phyloP scores from a whole-genome alignment of 768 basidiomycete genomes.

The Gautieria morchelliformis region DNA sequence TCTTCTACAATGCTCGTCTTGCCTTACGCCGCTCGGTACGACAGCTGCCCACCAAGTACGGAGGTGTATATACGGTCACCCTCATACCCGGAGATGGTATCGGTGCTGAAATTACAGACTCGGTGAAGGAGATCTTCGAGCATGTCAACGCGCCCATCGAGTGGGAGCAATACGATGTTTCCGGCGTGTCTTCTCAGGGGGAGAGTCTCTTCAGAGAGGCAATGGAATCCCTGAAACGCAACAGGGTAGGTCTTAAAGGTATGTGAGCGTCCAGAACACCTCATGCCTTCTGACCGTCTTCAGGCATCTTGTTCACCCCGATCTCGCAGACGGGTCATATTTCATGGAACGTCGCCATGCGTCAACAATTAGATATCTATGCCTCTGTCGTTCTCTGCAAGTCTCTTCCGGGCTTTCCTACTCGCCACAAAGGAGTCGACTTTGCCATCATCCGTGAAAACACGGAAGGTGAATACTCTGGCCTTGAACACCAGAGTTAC shows the following conservation, averaged over 20 bases:
- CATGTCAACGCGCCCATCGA: slow-evolving; percentile 96
- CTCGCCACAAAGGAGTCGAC: slow-evolving; percentile 93
- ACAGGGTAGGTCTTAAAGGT: slow-evolving; percentile 98
- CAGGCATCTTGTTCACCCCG: slow-evolving; percentile 97
- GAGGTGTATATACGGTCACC: slow-evolving; percentile 90
- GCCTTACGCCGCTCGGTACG: not conserved
- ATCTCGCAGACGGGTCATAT: slow-evolving; percentile 94
- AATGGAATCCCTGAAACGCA: slow-evolving; percentile 95
- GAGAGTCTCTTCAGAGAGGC: slow-evolving; percentile 95
- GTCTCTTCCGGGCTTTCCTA: slow-evolving; percentile 91
- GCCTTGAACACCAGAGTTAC: slow-evolving; percentile 94
- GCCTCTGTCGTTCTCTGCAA: slow-evolving; percentile 98
- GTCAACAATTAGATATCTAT: slow-evolving; percentile 98
- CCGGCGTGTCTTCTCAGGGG: slow-evolving; percentile 88
- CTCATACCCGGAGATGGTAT: slow-evolving; percentile 98
- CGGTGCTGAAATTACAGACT: slow-evolving; percentile 93
- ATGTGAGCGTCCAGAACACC: slow-evolving; percentile 13
- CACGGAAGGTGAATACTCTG: slow-evolving; percentile 99
- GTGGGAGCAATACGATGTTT: slow-evolving; percentile 98
- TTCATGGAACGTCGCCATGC: slow-evolving; percentile 99
- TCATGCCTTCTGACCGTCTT: not conserved
- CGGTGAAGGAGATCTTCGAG: slow-evolving; percentile 98
- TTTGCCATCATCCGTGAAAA: slow-evolving; percentile 99
- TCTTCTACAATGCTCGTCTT: not conserved
- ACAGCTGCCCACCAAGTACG: slow-evolving; percentile 81